Conservation (phyloP, 2,329 filamentous ascomycete species). For the Epichloe uncinata region DNA sequence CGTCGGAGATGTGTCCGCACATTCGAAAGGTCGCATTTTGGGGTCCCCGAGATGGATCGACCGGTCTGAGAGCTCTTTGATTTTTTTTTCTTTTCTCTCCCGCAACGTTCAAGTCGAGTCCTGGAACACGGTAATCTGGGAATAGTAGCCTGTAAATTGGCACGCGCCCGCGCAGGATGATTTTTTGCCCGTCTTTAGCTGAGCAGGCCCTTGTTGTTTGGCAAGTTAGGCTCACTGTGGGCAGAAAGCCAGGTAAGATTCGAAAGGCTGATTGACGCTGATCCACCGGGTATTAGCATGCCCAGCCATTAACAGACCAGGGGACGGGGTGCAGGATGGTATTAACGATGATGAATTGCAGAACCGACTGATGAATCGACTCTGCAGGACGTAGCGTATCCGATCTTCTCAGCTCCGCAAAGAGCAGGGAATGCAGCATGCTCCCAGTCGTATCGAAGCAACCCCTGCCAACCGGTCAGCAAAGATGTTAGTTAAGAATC, state of each 20-base stretch:
- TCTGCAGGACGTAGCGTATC: conserved; percentile 2
- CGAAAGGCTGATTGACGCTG: not conserved
- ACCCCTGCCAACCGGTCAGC: not conserved
- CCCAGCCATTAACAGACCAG: not conserved
- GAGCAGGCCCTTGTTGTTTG: not conserved
- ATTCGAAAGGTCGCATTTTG: conserved; percentile 4
- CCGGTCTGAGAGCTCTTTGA: not conserved
- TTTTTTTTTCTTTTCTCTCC: not conserved
- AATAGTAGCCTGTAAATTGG: not conserved
- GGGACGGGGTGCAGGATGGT: not conserved
- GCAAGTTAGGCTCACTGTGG: not conserved
- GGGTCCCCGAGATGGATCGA: conserved; percentile 2
- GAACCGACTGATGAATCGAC: conserved; percentile 1
- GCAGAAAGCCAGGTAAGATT: not conserved
- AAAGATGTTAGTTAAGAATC: not conserved
- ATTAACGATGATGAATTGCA: not conserved
- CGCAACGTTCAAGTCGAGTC: not conserved
- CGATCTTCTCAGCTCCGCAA: conserved; percentile 5
- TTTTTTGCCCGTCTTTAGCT: not conserved
- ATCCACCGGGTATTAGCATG: not conserved
- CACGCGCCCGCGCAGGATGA: not conserved
- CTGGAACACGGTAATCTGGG: not conserved
- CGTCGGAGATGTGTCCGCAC: conserved; percentile 5
- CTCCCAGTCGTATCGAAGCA: conserved; percentile 1
- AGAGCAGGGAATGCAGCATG: not conserved